These are phyloP conservation scores for Juglanconis juglandina DNA, from an alignment of 2,329 filamentous ascomycete genomes.

Conservation along the genomic window DNA sequence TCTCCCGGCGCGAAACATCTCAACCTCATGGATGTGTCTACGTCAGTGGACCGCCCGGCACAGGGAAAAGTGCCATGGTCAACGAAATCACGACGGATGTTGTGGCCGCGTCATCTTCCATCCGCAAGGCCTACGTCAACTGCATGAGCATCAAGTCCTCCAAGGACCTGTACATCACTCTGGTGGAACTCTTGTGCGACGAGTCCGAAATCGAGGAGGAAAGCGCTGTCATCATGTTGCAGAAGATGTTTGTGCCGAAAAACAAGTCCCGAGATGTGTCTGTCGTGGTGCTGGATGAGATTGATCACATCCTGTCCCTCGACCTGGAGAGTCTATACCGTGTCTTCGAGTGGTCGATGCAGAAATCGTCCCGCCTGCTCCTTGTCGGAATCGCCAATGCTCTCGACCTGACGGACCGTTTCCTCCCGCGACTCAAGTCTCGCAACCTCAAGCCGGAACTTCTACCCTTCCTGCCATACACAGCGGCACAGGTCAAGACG, in stretches of 20 bases:
- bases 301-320: slow-evolving; percentile 86
- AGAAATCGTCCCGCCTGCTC: slow-evolving; percentile 73
- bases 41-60: slow-evolving; percentile 91
- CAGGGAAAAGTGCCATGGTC: slow-evolving; percentile 93
- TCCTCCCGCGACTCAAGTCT: slow-evolving; percentile 87
- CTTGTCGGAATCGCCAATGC: slow-evolving; percentile 95
- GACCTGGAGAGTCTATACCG: slow-evolving; percentile 87
- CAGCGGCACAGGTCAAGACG: slow-evolving; percentile 76
- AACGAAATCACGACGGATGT: slow-evolving; percentile 69
- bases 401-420: slow-evolving; percentile 90
- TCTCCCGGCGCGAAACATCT: slow-evolving; percentile 59
- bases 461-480: slow-evolving; percentile 90
- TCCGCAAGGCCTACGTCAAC: slow-evolving; percentile 80
- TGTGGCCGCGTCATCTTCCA: slow-evolving; percentile 40
- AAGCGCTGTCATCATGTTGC: slow-evolving; percentile 65
- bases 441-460: slow-evolving; percentile 87
- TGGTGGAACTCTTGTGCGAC: slow-evolving; percentile 67
- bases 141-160: slow-evolving; percentile 95
- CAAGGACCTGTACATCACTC: slow-evolving; percentile 75
- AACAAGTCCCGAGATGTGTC: slow-evolving; percentile 58
- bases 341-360: slow-evolving; percentile 94
- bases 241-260: slow-evolving; percentile 66
- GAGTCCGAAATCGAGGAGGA: slow-evolving; percentile 58
- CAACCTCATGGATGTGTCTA: slow-evolving; percentile 79
- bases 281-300: slow-evolving; percentile 88